phyloP scores from a whole-genome alignment of 805 yeast species.

The Wickerhamomyces mucosus region DNA sequence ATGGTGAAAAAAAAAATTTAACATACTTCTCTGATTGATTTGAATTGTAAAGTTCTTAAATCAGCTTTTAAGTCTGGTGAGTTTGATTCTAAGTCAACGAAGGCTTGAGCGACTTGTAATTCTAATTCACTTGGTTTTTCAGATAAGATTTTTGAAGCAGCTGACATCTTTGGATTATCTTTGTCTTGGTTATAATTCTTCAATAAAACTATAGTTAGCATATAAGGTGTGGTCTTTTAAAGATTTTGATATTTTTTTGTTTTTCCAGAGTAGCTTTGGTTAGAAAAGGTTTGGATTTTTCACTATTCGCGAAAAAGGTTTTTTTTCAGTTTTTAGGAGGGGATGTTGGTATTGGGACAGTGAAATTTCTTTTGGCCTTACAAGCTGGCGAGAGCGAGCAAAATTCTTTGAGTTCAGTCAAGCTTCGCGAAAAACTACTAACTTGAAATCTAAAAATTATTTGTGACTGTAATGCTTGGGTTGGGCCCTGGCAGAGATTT shows the following conservation, averaged over 20 bases:
- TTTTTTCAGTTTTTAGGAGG: no score
- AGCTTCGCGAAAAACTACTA: not conserved
- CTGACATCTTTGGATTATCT: conserved; percentile 57
- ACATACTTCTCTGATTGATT: conserved; percentile 86
- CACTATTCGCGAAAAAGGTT: no score
- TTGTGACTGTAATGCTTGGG: no score
- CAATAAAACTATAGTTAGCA: no score
- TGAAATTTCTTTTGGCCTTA: no score
- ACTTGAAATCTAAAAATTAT: no score
- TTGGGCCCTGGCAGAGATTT: no score
- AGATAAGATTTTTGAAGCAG: conserved; percentile 91
- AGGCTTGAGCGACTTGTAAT: conserved; percentile 98
- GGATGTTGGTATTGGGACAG: no score
- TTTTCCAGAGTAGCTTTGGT: not conserved
- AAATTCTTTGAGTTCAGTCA: no score
- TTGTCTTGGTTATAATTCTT: conserved; percentile 2
- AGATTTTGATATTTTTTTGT: not conserved
- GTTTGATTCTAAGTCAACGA: conserved; percentile 87
- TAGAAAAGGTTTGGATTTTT: conserved; percentile 11
- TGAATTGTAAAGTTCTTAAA: conserved; percentile 97
- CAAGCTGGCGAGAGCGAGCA: no score
- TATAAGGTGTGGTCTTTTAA: not conserved
- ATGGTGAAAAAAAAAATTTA: no score
- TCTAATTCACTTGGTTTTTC: conserved; percentile 97
- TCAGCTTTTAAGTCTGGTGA: conserved; percentile 96